Base-by-base conservation (phyloP, 495 filamentous ascomycete species). In the Penicillium robsamsonii region DNA sequence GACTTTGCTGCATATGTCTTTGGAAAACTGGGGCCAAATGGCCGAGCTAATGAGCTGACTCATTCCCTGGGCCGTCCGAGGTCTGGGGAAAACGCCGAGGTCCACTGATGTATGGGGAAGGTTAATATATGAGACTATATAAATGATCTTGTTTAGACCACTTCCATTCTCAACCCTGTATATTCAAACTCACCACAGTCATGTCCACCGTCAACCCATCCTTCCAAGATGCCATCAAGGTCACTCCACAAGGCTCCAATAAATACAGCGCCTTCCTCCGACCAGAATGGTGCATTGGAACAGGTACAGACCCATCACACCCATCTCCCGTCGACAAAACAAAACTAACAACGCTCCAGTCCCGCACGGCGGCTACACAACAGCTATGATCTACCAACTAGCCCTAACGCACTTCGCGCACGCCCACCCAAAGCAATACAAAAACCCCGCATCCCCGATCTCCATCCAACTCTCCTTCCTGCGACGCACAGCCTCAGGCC, bases 321-420 rank as follows among this genome's bases (percentile, higher is more conserved):
- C n/a, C 31, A 22, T 17, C 4, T 13, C 15, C 10, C 29, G 22
- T 15, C 15, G 13, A 24, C 40, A n/a, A 24, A 33, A 31, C 18
- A 24, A 33, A 31, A 7, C 24, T 33, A 30, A 49, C 35, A 41
- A 25, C 1, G 5, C 4, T 38, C 12, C 63, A 90, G 91, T 96
- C 5, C 90, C 90, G 18, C 89, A 96, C 63, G 91, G 90, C 55
- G 91, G 91, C 45, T 93, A 87, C 63, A 84, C 88, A 11, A 85
- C 86, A 18, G 75, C 86, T 5, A 68, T 83, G 51, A 69, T 95
- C 56, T 79, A 90, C 61, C 70, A 74, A 15, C 80, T 87, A 20
- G 83, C 84, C 8, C 67, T 69, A 3, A 75, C 71, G 13, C 88
- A 93, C 69, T 90, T 89, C 72, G 65, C 63, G 41, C 85, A 82